A percentile compares a stretch with the other conserved stretches of the same genome.
Evolutionary conservation across 2,329 filamentous ascomycete genomes (phyloP).

Genomic region (Penicillium sp.): DNA sequence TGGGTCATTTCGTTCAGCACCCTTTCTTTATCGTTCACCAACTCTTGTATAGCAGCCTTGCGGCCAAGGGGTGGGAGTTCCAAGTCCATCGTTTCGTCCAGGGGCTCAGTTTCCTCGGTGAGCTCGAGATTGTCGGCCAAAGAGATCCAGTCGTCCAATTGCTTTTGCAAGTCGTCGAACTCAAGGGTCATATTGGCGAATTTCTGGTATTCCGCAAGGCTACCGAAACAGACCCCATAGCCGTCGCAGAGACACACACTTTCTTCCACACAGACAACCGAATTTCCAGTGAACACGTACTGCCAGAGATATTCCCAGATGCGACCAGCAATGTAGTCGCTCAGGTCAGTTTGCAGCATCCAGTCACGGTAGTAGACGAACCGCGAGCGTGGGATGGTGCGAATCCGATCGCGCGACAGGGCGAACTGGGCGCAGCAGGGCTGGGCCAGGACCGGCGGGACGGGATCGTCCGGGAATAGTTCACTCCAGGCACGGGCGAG

Average conservation of each 20-base stretch:
- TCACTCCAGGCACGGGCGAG: slow-evolving; percentile 49
- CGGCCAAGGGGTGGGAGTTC: slow-evolving; percentile 7
- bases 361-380: slow-evolving; percentile 60
- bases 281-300: slow-evolving; percentile 56
- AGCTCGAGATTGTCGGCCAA: slow-evolving; percentile 7
- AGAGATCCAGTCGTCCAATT: slow-evolving; percentile 15
- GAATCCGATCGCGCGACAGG: slow-evolving; percentile 57
- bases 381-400: slow-evolving; percentile 50
- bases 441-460: slow-evolving; percentile 54
- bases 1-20: slow-evolving; percentile 43
- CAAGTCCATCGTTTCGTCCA: slow-evolving; percentile 12
- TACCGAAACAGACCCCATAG: slow-evolving; percentile 54
- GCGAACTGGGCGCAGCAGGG: slow-evolving; percentile 66
- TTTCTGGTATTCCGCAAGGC: slow-evolving; percentile 12
- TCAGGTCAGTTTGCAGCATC: slow-evolving; percentile 57
- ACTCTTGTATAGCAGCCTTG: slow-evolving; percentile 36
- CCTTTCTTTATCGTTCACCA: slow-evolving; percentile 46
- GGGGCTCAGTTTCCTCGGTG: slow-evolving; percentile 1
- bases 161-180: slow-evolving; percentile 7
- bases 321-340: slow-evolving; percentile 56
- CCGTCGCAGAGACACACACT: slow-evolving; percentile 63
- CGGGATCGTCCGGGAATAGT: slow-evolving; percentile 45
- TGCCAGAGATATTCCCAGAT: slow-evolving; percentile 66
- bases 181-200: slow-evolving; percentile 8
- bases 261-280: slow-evolving; percentile 48